A percentile compares a stretch with the other conserved stretches of the same genome.
Conservation (phyloP, 208 protist species). For the Trypanosoma scelopori region DNA sequence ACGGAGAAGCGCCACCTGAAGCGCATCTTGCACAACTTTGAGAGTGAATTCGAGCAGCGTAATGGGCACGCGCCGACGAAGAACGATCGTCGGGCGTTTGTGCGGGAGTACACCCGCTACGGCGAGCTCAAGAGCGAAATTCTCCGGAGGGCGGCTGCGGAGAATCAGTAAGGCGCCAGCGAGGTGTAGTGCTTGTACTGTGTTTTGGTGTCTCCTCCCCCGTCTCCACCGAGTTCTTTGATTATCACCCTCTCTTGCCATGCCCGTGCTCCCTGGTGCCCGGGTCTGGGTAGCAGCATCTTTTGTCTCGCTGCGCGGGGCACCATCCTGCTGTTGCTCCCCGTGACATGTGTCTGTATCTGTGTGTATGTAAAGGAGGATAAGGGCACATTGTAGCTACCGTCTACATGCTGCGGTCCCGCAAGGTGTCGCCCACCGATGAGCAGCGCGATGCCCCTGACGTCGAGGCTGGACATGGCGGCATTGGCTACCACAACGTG, state of each 20-base stretch:
- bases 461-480: conserved; percentile 14
- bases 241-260: too few species aligned
- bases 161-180: neutral
- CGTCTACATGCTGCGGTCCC: conserved; percentile 10
- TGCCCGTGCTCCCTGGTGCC: too few species aligned
- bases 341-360: too few species aligned
- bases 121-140: conserved; percentile 82
- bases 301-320: too few species aligned
- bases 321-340: too few species aligned
- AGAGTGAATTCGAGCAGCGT: conserved; percentile 69
- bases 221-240: too few species aligned
- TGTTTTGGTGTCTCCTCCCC: neutral
- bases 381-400: neutral
- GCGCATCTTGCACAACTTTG: conserved; percentile 77
- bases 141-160: conserved; percentile 23
- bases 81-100: conserved; percentile 54
- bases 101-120: conserved; percentile 75
- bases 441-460: conserved; percentile 14
- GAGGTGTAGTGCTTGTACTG: neutral
- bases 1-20: conserved; percentile 76
- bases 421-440: conserved; percentile 6
- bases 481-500: conserved; percentile 13
- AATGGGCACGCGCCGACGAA: conserved; percentile 54
- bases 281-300: too few species aligned
- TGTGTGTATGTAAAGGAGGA: too few species aligned